phyloP scores from a whole-genome alignment of 1,284 basidiomycete genomes.

The Inonotus hispidus region DNA sequence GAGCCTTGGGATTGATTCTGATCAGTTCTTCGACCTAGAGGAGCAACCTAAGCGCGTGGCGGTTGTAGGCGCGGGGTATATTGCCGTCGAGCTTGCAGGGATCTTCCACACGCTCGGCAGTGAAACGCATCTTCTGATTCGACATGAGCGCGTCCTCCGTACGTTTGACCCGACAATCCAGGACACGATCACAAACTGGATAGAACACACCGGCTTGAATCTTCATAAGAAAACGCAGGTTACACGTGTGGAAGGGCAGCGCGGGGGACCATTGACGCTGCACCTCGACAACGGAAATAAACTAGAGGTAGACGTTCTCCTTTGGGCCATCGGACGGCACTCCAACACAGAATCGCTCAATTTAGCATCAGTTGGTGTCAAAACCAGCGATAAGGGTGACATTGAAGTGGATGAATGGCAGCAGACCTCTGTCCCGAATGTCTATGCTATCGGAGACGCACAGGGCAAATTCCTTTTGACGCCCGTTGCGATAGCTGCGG shows the following conservation, averaged over 20 bases:
- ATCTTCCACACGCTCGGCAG: constrained; percentile 83
- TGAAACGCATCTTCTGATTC: constrained; percentile 91
- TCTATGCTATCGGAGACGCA: constrained; percentile 90
- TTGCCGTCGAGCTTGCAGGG: constrained; percentile 92
- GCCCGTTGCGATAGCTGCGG: constrained; percentile 98
- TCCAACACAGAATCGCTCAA: constrained; percentile 78
- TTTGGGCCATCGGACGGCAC: constrained; percentile 95
- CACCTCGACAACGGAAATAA: constrained; percentile 66
- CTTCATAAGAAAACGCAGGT: constrained; percentile 81
- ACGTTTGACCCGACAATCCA: constrained; percentile 89
- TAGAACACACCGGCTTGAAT: constrained; percentile 87
- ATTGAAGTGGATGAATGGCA: constrained; percentile 92
- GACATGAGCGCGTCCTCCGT: constrained; percentile 84
- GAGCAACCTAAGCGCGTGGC: constrained; percentile 91
- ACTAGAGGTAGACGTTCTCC: constrained; percentile 80
- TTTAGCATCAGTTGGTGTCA: constrained; percentile 73
- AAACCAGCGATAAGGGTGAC: constrained; percentile 75
- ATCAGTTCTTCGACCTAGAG: constrained; percentile 93
- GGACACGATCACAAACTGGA: constrained; percentile 88
- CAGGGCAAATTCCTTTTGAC: constrained; percentile 90
- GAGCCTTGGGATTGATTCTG: constrained; percentile 85
- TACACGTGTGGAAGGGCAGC: constrained; percentile 69
- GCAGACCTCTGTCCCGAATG: constrained; percentile 65
- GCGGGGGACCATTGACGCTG: constrained; percentile 58
- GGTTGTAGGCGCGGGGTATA: constrained; percentile 96